Evolutionary conservation across 2,329 filamentous ascomycete species (phyloP).

Genomic region (Phoma sp.): DNA sequence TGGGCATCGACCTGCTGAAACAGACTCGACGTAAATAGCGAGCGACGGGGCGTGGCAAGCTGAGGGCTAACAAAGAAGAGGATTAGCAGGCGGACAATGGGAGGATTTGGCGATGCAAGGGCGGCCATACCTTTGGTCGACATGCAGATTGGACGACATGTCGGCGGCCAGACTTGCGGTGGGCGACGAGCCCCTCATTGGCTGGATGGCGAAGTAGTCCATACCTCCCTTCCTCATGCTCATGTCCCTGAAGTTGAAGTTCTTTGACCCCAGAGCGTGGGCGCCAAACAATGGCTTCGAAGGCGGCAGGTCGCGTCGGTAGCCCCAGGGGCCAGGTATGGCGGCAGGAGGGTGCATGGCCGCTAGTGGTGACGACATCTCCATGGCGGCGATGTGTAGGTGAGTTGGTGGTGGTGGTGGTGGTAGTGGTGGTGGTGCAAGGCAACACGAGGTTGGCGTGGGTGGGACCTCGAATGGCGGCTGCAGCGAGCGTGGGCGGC

Average conservation of each 20-base stretch:
- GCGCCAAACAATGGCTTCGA: slow-evolving; percentile 61
- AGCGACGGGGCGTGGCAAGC: slow-evolving; percentile 80
- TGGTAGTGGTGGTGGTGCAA: slow-evolving; percentile 53
- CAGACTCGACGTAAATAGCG: slow-evolving; percentile 78
- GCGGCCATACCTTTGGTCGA: slow-evolving; percentile 80
- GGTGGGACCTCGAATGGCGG: slow-evolving; percentile 13
- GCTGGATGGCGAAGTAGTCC: slow-evolving; percentile 85
- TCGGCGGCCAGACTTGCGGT: slow-evolving; percentile 90
- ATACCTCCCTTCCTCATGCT: slow-evolving; percentile 71
- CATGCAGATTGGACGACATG: slow-evolving; percentile 94
- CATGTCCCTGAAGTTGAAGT: slow-evolving; percentile 78
- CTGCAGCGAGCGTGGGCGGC: slow-evolving; percentile 33
- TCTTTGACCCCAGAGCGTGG: slow-evolving; percentile 65
- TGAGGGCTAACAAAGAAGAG: slow-evolving; percentile 68
- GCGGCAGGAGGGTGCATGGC: slow-evolving; percentile 78
- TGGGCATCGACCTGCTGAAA: slow-evolving; percentile 64
- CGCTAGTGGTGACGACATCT: slow-evolving; percentile 91
- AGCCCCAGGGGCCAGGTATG: slow-evolving; percentile 69
- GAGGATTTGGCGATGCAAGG: slow-evolving; percentile 32
- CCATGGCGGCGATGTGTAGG: slow-evolving; percentile 89
- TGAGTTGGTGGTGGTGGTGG: slow-evolving; percentile 41
- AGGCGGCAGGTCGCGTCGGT: slow-evolving; percentile 61
- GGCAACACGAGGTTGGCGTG: background rate
- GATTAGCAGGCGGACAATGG: slow-evolving; percentile 45
- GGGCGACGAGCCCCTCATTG: slow-evolving; percentile 83